Conservation (phyloP, 768 basidiomycete genomes). For the Boletus edulis region DNA sequence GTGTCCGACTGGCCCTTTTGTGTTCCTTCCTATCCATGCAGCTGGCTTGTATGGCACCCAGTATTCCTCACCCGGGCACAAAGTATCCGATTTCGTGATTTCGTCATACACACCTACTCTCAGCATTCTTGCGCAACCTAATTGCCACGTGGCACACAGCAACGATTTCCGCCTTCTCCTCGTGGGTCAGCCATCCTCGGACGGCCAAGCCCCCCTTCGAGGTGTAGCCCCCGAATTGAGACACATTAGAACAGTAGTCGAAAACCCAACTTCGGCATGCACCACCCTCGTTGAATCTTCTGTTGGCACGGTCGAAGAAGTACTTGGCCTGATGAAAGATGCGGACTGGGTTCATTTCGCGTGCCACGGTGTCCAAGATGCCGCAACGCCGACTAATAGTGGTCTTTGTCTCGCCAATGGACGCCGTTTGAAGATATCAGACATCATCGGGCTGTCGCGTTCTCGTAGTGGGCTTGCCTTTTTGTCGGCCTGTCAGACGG, state of each 20-base stretch:
- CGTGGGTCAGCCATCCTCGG: too few relatives aligned
- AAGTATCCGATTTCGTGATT: too few relatives aligned
- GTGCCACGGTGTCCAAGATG: not conserved
- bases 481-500: not conserved
- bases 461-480: not conserved
- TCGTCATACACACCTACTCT: too few relatives aligned
- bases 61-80: too few relatives aligned
- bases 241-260: slow-evolving; percentile 14
- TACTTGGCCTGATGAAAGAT: not conserved
- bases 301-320: slow-evolving; percentile 10
- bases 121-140: too few relatives aligned
- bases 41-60: too few relatives aligned
- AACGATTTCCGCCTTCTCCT: too few relatives aligned
- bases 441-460: not conserved
- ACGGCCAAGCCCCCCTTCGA: slow-evolving; percentile 5
- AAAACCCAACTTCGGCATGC: not conserved
- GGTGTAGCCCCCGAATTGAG: slow-evolving; percentile 16
- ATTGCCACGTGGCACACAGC: too few relatives aligned
- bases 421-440: not conserved
- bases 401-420: not conserved
- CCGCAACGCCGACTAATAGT: not conserved
- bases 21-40: too few relatives aligned
- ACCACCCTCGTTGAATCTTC: not conserved
- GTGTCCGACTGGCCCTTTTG: too few relatives aligned
- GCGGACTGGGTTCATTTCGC: not conserved